These are phyloP conservation scores for Ilex asprella DNA, from an alignment of 257 asterid genomes.

Conservation along the genomic window DNA sequence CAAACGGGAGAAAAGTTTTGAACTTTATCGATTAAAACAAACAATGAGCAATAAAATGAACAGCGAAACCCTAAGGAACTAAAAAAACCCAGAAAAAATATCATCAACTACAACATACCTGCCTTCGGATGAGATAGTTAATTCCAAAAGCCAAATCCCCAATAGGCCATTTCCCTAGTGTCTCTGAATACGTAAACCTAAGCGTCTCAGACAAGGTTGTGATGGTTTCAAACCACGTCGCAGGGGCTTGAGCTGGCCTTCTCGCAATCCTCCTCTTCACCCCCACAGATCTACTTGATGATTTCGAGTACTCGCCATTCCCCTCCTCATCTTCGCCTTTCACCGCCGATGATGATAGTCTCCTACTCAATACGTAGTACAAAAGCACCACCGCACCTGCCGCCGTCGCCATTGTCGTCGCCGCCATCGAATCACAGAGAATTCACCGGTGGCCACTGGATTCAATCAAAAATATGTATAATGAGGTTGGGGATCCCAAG, in stretches of 20 bases:
- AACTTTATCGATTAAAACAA: conserved; percentile 5
- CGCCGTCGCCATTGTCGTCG: conserved; percentile 78
- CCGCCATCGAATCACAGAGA: conserved; percentile 41
- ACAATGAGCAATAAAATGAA: background rate
- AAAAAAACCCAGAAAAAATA: background rate
- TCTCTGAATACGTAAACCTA: conserved; percentile 74
- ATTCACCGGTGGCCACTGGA: too few relatives aligned
- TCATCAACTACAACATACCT: conserved; percentile 30
- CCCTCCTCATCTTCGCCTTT: conserved; percentile 16
- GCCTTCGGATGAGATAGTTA: conserved; percentile 66
- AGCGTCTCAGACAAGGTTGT: conserved; percentile 64
- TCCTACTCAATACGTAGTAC: conserved; percentile 61
- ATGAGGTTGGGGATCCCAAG: too few relatives aligned
- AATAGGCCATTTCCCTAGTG: conserved; percentile 86
- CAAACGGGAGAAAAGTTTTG: background rate
- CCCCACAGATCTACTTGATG: conserved; percentile 39
- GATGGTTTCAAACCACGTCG: conserved; percentile 76
- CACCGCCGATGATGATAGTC: conserved; percentile 29
- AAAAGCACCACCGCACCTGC: conserved; percentile 71
- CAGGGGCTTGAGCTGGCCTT: conserved; percentile 91
- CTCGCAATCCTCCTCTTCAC: conserved; percentile 51
- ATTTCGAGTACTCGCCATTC: conserved; percentile 40
- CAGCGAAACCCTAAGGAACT: background rate
- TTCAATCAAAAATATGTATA: too few relatives aligned
- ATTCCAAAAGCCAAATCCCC: conserved; percentile 83